Percentiles rank a stretch among this genome's conserved stretches.
These are phyloP conservation scores for Mucuna pruriens DNA, from an alignment of 306 rosid species.

Conservation along the genomic window DNA sequence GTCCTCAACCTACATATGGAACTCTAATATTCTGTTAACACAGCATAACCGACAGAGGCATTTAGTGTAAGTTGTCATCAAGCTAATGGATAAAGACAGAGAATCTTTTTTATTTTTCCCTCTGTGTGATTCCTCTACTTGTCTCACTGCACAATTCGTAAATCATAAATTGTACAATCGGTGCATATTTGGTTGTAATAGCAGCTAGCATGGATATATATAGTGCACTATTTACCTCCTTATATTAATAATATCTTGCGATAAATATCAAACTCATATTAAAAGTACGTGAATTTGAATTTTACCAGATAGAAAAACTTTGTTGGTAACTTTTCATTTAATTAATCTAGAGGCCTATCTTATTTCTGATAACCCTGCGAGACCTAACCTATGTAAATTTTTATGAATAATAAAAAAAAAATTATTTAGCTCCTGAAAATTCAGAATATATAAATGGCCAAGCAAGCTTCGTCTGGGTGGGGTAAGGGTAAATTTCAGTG, in stretches of 20 bases:
- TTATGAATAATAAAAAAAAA: no score
- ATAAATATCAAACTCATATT: no score
- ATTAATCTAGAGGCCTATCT: no score
- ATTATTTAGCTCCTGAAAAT: not conserved
- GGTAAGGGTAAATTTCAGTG: not conserved
- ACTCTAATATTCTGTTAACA: not conserved
- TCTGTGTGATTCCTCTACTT: not conserved
- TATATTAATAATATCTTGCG: no score
- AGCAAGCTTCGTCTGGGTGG: conserved; percentile 5
- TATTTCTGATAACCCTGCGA: no score
- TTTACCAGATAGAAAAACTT: no score
- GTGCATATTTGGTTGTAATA: not conserved
- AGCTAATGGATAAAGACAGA: conserved; percentile 31
- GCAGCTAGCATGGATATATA: not conserved
- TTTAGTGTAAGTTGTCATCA: conserved; percentile 42
- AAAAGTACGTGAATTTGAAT: no score
- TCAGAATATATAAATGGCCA: not conserved
- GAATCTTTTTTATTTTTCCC: not conserved
- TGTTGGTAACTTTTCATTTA: no score
- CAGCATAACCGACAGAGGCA: conserved; percentile 30
- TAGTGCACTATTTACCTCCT: not conserved
- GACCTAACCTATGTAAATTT: no score
- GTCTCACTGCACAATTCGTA: conserved; percentile 13
- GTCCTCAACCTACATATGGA: not conserved
- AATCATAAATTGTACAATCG: conserved; percentile 1